Base-by-base conservation (phyloP, 1,284 basidiomycete genomes). In the Cryptococcus sp. region DNA sequence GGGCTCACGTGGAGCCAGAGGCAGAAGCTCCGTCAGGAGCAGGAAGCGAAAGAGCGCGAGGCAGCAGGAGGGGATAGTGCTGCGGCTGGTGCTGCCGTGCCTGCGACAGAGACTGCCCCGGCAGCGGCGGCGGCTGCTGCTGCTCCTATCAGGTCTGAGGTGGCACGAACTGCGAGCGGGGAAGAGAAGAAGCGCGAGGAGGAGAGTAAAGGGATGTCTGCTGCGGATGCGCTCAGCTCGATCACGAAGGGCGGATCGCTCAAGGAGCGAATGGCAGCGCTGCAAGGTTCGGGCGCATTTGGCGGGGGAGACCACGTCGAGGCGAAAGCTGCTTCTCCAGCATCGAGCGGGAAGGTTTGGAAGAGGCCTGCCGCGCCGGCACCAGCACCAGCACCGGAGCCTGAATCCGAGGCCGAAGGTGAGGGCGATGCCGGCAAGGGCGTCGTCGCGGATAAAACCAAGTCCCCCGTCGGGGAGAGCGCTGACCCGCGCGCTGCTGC, bases 261-360 rank as follows among this genome's bases (percentile, higher is more conserved):
- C 62, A 91, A 87, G 78, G 92, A 94, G 63, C 85, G 92, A 44
- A 95, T 96, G 90, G 91, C 91, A 24, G 89, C 91, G 2, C 79
- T 95, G 37, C 87, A 91, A 69, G 88, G 87, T 5, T 70, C 70
- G 2, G 86, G 87, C 20, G 88, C 81, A 11, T 92, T 92, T 69
- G 88, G 88, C 20, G 82, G 36, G 5, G 46, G 43, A 21, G 33
- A 20, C 9, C 4, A 13, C n/a, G 23, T 8, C 4, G 58, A 63
- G 12, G 49, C 59, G 12, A 63, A 63, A 3, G 81, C 84, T 9
- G 82, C 87, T 1, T 83, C 85, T 50, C 87, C 88, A 15, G 87
- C 87, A 63, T 87, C 88, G 0, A 66, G 54, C 9, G 72, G 72
- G 9, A 77, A 72, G 66, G 90, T 87, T 73, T 93, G 90, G 89